Base-by-base conservation (phyloP, 805 yeast genomes). In the Saturnispora halmiae region DNA sequence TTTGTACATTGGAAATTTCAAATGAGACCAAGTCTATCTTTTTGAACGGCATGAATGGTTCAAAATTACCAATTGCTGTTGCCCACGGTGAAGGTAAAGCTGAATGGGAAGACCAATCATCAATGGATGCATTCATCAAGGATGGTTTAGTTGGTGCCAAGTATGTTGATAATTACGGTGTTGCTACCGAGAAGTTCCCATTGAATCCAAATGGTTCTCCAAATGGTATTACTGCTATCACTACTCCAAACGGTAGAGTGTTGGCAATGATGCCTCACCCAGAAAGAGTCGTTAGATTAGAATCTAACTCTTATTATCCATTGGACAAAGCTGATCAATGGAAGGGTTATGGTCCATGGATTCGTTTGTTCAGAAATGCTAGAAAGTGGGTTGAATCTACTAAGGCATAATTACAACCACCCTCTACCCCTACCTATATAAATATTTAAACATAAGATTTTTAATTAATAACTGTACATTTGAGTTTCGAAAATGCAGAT, bases 191-290 rank as follows among this genome's bases (percentile, higher is more conserved):
- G 59, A 73, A 69, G 55, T 92, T 82, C 59, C 98, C 98, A 47
- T 82, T 69, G 69, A 92, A 92, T 70, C 97, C 98, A 42, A 92
- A 92, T 64, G 98, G 98, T 33, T 85, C 96, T 11, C 85, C 92
- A 32, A 75, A 73, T 41, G 96, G 95, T 64, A 84, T 92, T 53
- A 82, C 96, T 29, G 98, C 96, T 70, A 76, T 92, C 42, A 71
- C 81, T 48, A 77, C 88, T 40, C 85, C 86, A 40, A 86, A 84
- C 57, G 97, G 97, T 49, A 79, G 98, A 61, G 96, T 92, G 3
- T 69, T 92, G 53, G 96, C 96, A 4, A 77, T 92, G 87, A 92
- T 92, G 98, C 98, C 98, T 35, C 98, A 92, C 61, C 98, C 98
- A 19, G 98, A 92, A 66, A 84, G 98, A 67, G 92, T 84, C 38